Evolutionary conservation across 805 yeast species (phyloP).

Genomic region (Lipomyces sp.): DNA sequence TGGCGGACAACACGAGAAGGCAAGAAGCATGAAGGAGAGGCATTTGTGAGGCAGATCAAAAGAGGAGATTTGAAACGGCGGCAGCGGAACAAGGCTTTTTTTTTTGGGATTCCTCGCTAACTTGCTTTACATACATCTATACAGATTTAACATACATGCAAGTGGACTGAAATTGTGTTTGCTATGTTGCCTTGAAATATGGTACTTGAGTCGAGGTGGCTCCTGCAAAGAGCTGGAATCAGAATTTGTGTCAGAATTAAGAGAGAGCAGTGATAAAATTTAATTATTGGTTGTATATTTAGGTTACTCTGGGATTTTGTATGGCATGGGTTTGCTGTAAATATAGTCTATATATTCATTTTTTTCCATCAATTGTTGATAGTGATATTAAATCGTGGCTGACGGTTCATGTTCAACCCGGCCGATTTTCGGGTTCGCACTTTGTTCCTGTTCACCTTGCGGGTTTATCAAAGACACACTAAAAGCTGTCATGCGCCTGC

Average conservation of each 20-base stretch:
- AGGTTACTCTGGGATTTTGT: conserved; percentile 2
- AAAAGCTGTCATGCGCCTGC: no score
- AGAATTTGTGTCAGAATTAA: background rate
- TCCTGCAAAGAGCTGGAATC: background rate
- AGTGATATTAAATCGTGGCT: no score
- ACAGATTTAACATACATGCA: background rate
- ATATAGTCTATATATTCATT: background rate
- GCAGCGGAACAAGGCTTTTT: background rate
- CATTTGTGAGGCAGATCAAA: background rate
- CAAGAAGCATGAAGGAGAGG: background rate
- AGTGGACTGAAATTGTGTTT: background rate
- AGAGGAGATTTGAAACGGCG: background rate
- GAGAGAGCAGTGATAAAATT: background rate
- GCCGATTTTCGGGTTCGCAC: no score
- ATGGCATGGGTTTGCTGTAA: background rate
- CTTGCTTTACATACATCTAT: background rate
- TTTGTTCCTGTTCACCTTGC: no score
- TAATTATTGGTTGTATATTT: conserved; percentile 1
- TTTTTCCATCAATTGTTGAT: background rate
- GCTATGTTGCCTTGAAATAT: background rate
- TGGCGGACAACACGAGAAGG: background rate
- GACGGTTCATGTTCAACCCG: no score
- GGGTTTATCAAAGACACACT: no score
- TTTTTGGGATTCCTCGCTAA: background rate
- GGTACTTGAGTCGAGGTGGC: background rate